Conservation (phyloP, 2,329 filamentous ascomycete species). For the Epichloe glyceriae region DNA sequence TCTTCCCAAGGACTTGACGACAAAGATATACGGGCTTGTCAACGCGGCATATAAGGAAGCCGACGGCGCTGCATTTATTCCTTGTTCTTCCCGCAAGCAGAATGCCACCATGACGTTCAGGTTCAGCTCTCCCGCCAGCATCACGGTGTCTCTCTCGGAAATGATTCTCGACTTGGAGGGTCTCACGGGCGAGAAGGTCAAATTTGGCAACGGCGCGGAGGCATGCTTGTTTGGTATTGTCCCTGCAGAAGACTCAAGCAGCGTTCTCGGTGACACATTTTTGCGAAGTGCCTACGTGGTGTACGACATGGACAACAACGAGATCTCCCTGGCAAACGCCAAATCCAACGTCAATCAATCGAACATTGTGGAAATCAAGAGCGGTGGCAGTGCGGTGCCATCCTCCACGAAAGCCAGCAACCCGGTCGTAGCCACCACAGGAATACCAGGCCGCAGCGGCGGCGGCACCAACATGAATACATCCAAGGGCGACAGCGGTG, state of each 20-base stretch:
- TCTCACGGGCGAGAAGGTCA: constrained; percentile 32
- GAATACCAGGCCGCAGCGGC: constrained; percentile 14
- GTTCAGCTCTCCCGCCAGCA: constrained; percentile 36
- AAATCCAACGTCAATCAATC: constrained; percentile 39
- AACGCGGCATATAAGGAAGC: constrained; percentile 43
- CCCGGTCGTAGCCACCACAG: constrained; percentile 35
- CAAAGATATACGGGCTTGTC: constrained; percentile 44
- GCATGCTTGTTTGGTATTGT: constrained; percentile 58
- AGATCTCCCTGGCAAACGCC: constrained; percentile 58
- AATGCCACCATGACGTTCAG: constrained; percentile 32
- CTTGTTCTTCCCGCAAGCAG: constrained; percentile 37
- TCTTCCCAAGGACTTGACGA: constrained; percentile 43
- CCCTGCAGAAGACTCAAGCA: constrained; percentile 40
- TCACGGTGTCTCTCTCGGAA: constrained; percentile 45
- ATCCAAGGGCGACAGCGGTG: constrained; percentile 4
- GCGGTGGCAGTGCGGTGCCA: constrained; percentile 36
- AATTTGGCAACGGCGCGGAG: constrained; percentile 37
- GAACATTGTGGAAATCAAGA: constrained; percentile 41
- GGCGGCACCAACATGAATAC: background rate
- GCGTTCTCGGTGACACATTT: constrained; percentile 62
- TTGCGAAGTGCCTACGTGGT: constrained; percentile 63
- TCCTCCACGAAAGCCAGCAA: constrained; percentile 37
- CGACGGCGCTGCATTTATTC: constrained; percentile 46
- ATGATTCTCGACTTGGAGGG: constrained; percentile 41
- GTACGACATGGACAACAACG: constrained; percentile 59